Percentiles rank a stretch among this genome's conserved stretches.
These are phyloP conservation scores for Argentina anserina DNA, from an alignment of 306 rosid species.

Conservation along the genomic window DNA sequence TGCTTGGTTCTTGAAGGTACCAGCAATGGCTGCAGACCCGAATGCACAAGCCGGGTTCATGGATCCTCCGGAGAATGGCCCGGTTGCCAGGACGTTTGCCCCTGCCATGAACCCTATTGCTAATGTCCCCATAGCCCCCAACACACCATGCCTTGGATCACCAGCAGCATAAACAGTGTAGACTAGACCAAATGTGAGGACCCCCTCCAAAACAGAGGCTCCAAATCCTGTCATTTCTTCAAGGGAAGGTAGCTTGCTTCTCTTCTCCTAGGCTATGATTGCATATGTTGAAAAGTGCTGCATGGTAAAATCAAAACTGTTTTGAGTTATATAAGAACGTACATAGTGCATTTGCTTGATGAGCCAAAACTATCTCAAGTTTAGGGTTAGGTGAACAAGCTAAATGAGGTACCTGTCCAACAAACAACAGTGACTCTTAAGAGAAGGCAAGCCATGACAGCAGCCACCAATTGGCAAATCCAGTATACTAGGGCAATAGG, in stretches of 20 bases:
- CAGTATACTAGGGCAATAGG: constrained; percentile 77
- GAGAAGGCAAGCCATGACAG: constrained; percentile 73
- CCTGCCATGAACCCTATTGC: constrained; percentile 64
- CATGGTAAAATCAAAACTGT: background rate
- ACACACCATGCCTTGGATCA: constrained; percentile 55
- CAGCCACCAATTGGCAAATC: constrained; percentile 69
- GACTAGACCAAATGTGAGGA: constrained; percentile 62
- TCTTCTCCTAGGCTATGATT: too few species aligned
- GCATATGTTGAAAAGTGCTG: constrained; percentile 63
- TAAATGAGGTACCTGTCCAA: constrained; percentile 55
- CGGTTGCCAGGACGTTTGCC: constrained; percentile 58
- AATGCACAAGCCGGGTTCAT: constrained; percentile 94
- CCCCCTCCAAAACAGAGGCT: constrained; percentile 79
- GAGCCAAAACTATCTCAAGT: background rate
- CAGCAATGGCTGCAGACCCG: constrained; percentile 58
- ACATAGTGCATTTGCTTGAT: background rate
- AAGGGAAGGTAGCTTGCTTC: too few species aligned
- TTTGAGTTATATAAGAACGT: background rate
- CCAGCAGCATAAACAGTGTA: constrained; percentile 66
- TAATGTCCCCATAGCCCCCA: constrained; percentile 48
- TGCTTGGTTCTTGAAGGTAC: constrained; percentile 82
- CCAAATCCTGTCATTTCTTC: constrained; percentile 93
- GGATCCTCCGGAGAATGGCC: constrained; percentile 86
- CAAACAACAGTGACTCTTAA: constrained; percentile 50
- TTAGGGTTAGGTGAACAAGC: too few species aligned